phyloP scores from a whole-genome alignment of 2,329 filamentous ascomycete species.

The Aspergillus fijiensis region DNA sequence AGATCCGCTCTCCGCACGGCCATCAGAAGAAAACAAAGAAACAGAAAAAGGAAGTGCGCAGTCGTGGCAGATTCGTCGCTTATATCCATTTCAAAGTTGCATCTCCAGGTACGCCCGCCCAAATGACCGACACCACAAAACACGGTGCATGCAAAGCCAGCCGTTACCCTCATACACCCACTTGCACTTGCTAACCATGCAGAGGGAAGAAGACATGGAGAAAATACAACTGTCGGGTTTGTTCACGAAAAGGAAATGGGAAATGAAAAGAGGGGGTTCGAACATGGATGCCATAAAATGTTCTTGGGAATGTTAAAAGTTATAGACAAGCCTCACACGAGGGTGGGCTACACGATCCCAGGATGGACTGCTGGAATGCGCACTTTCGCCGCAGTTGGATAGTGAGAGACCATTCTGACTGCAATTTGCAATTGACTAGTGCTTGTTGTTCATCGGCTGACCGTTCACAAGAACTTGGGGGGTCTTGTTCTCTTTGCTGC shows the following conservation, averaged over 20 bases:
- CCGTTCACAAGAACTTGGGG: constrained; percentile 43
- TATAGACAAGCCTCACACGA: not conserved
- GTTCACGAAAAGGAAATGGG: not conserved
- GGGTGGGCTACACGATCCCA: not conserved
- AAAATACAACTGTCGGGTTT: not conserved
- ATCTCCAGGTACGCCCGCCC: not conserved
- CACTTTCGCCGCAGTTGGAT: too few relatives aligned
- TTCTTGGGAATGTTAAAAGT: not conserved
- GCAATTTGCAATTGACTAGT: not conserved
- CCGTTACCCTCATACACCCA: not conserved
- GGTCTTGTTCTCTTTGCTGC: constrained; percentile 33
- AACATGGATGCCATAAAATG: not conserved
- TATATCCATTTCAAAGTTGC: not conserved
- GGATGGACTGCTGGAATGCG: not conserved
- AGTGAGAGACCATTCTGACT: not conserved
- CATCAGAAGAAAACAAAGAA: not conserved
- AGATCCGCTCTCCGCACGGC: not conserved
- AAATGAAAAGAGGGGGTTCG: not conserved
- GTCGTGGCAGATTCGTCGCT: not conserved
- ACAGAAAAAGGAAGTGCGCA: not conserved
- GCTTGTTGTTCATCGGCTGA: constrained; percentile 28
- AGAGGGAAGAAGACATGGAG: not conserved
- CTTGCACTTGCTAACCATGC: not conserved
- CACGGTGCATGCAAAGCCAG: not conserved
- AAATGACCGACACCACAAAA: not conserved